Conservation (phyloP, 257 asterid species). For the Penstemon eatonii region DNA sequence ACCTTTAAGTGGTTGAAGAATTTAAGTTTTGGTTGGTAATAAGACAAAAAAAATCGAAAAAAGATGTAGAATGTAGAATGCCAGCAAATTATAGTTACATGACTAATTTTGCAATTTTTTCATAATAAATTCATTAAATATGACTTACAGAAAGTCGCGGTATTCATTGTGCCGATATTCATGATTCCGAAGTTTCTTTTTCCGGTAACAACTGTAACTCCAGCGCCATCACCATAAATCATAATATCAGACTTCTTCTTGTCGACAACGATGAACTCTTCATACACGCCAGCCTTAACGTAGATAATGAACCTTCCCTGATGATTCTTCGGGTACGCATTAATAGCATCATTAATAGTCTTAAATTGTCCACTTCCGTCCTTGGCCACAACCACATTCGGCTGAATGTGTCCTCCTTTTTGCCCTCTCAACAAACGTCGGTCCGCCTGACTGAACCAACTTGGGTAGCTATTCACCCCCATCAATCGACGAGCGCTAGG, state of each 20-base stretch:
- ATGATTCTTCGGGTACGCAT: conserved; percentile 38
- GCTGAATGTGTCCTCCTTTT: conserved; percentile 10
- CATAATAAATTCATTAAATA: too few species aligned
- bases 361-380: conserved; percentile 43
- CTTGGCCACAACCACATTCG: conserved; percentile 40
- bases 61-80: too few species aligned
- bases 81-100: too few species aligned
- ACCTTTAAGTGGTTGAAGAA: too few species aligned
- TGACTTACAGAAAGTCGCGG: conserved; percentile 42
- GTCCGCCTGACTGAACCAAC: conserved; percentile 40
- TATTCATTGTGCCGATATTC: conserved; percentile 27
- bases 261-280: conserved; percentile 33
- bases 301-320: conserved; percentile 41
- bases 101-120: too few species aligned
- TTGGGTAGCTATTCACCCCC: conserved; percentile 33
- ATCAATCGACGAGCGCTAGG: conserved; percentile 33
- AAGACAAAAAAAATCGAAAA: too few species aligned
- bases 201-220: conserved; percentile 43
- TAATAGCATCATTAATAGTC: conserved; percentile 34
- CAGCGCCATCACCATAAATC: conserved; percentile 53
- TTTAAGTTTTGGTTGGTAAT: too few species aligned
- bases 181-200: conserved; percentile 14
- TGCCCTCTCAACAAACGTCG: conserved; percentile 35
- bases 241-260: conserved; percentile 34
- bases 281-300: conserved; percentile 45